Evolutionary conservation across 371 early-diverging fungal genomes (phyloP), one percentile per base, ranked within the genome.

Genomic region (Basidiobolus meristosporus): DNA sequence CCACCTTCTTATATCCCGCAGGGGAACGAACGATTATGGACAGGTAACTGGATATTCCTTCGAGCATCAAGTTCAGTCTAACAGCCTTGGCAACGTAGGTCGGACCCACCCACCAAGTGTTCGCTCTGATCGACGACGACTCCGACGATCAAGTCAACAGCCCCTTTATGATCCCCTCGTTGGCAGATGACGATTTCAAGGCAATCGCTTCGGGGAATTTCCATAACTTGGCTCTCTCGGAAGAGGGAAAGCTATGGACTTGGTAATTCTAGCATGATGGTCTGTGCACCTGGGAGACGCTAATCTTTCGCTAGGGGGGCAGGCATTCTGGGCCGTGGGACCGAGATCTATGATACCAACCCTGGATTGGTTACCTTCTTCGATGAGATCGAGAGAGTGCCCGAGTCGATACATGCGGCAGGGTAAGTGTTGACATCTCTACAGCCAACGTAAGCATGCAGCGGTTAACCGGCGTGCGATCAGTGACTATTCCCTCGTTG

Each of bases 281-380:
- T 19, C 20, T 30, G 16, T 2, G 9, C 9, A 6, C 7, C 23
- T 14, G 4, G 22, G 16, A n/a, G 10, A 40, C 14, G 12, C 9
- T 23, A 41, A 20, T 19, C n/a, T n/a, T n/a, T n/a, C n/a, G n/a
- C 4, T 20, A 41, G 41, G 41, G 41, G 41, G 7, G 41, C 41
- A 7, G 41, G 41, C 2, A 41, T 41, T 18, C 15, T 41, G 17
- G 41, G 41, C 16, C 41, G 41, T 11, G 41, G 41, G n/a, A 18
- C 31, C 12, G 41, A 41, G 33, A 23, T 41, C 23, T 41, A 41
- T 32, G 41, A 41, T 28, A 31, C 41, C 12, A 18, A 32, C 16
- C 41, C 41, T 5, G 19, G 29, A 16, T 30, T 14, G 30, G 30
- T 39, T 15, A 39, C 22, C 7, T 15, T 15, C 22, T 19, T 15